These are phyloP conservation scores for Ganoderma resinaceum DNA, from an alignment of 1,284 basidiomycete species.

Conservation along the genomic window DNA sequence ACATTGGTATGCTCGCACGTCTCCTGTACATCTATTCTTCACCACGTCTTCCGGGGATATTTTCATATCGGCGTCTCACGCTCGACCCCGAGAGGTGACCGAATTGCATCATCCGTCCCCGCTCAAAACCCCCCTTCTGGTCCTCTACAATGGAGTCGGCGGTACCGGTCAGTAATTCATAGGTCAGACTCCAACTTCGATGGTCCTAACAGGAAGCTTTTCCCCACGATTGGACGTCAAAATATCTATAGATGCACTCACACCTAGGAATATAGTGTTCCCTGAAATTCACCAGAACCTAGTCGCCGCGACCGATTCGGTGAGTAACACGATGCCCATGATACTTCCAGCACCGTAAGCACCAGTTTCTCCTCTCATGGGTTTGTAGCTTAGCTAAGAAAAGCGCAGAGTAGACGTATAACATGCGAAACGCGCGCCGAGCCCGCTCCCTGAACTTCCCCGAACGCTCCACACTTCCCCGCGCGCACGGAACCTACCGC, in stretches of 20 bases:
- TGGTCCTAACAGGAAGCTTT: background rate
- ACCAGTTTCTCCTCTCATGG: background rate
- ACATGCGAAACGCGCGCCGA: background rate
- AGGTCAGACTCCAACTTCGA: background rate
- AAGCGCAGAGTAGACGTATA: background rate
- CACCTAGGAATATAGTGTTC: background rate
- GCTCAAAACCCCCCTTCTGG: background rate
- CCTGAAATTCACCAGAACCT: background rate
- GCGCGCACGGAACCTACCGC: background rate
- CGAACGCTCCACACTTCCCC: background rate
- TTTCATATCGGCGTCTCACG: background rate
- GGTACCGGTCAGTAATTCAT: background rate
- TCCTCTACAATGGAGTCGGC: background rate
- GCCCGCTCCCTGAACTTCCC: background rate
- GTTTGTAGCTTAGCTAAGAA: background rate
- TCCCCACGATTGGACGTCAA: background rate
- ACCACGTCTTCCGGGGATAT: background rate
- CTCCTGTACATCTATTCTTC: background rate
- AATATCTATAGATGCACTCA: background rate
- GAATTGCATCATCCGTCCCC: background rate
- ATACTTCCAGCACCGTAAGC: background rate
- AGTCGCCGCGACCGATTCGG: background rate
- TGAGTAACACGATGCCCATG: background rate
- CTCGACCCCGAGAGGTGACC: background rate
- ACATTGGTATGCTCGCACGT: constrained; percentile 1